A percentile compares a stretch with the other conserved stretches of the same genome.
Conservation (phyloP, 2,329 filamentous ascomycete species). For the Venturiaceae sp. region DNA sequence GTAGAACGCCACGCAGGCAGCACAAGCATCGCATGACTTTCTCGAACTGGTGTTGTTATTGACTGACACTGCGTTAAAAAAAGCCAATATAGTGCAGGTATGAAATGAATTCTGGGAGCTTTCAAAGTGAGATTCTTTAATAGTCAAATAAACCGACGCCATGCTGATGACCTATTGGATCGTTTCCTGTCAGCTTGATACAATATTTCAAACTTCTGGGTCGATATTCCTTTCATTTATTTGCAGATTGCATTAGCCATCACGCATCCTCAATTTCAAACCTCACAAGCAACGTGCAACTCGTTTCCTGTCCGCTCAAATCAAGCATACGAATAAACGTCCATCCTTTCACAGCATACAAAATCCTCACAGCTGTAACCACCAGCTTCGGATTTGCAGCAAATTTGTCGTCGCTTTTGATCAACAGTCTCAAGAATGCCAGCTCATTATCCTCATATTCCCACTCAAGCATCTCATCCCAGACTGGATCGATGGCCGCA, state of each 20-base stretch:
- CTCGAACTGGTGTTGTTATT: too few relatives aligned
- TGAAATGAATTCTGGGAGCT: too few relatives aligned
- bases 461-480: slow-evolving; percentile 59
- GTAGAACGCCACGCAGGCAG: too few relatives aligned
- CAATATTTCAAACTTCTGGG: background rate
- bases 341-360: slow-evolving; percentile 49
- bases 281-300: slow-evolving; percentile 50
- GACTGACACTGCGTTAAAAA: too few relatives aligned
- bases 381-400: slow-evolving; percentile 52
- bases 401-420: slow-evolving; percentile 59
- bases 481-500: slow-evolving; percentile 50
- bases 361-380: slow-evolving; percentile 49
- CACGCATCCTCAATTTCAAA: slow-evolving; percentile 44
- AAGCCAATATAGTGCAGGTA: too few relatives aligned
- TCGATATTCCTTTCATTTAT: too few relatives aligned
- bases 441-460: slow-evolving; percentile 59
- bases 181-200: background rate
- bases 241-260: background rate
- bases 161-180: too few relatives aligned
- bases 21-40: too few relatives aligned
- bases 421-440: slow-evolving; percentile 52
- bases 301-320: slow-evolving; percentile 53
- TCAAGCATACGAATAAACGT: slow-evolving; percentile 56
- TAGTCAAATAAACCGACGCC: too few relatives aligned
- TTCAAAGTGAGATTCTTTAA: too few relatives aligned